phyloP scores from a whole-genome alignment of 352 stramenopile species.

The Phytophthora multivora region DNA sequence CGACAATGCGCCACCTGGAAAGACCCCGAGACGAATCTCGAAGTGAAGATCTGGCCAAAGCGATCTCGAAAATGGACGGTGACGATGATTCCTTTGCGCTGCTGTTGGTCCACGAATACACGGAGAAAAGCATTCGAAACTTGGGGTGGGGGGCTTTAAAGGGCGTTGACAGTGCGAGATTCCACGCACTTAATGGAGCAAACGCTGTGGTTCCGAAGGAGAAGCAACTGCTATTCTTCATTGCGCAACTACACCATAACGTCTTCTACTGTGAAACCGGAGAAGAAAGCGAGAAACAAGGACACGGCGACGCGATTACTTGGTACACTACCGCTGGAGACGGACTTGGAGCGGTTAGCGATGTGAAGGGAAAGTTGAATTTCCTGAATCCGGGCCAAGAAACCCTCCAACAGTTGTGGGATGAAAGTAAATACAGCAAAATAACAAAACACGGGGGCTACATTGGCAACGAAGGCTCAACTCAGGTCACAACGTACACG shows the following conservation, averaged over 20 bases:
- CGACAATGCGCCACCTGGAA: conserved; percentile 6
- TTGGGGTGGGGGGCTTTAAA: conserved; percentile 24
- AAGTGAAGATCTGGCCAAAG: conserved; percentile 5
- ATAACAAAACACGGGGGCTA: background rate
- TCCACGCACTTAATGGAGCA: conserved; percentile 22
- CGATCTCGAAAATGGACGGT: background rate
- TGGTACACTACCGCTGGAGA: background rate
- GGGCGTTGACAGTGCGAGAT: conserved; percentile 26
- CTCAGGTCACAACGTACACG: background rate
- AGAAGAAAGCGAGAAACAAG: background rate
- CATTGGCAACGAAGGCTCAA: background rate
- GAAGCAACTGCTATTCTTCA: conserved; percentile 24
- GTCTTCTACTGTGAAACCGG: background rate
- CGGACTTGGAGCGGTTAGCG: background rate
- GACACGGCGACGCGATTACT: background rate
- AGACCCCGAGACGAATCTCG: background rate
- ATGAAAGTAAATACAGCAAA: background rate
- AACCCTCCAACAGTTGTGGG: background rate
- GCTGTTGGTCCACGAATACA: conserved; percentile 31
- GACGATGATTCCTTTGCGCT: conserved; percentile 15
- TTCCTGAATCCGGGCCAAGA: conserved; percentile 1
- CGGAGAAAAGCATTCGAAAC: conserved; percentile 25
- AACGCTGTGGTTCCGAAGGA: conserved; percentile 9
- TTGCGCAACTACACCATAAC: conserved; percentile 2
- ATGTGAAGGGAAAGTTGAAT: background rate